A percentile compares a stretch with the other conserved stretches of the same genome.
These are phyloP conservation scores for Chiua virens DNA, from an alignment of 768 basidiomycete genomes.

Conservation along the genomic window DNA sequence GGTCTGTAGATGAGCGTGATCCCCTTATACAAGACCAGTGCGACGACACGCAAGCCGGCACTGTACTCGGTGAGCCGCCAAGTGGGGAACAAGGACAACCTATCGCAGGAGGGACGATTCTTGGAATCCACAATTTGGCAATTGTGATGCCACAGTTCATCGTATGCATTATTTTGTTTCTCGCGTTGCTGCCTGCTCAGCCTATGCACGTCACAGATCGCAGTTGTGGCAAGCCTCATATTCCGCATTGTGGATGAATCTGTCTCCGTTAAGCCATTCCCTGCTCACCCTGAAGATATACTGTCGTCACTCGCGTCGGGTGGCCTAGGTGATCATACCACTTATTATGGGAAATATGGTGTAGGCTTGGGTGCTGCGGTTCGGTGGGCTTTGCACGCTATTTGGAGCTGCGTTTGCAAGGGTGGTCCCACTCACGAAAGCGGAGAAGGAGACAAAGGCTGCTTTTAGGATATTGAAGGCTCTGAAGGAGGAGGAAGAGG, in stretches of 20 bases:
- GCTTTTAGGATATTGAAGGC: slow-evolving; percentile 78
- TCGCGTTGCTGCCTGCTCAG: neutral
- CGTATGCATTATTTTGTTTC: slow-evolving; percentile 46
- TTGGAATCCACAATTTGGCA: slow-evolving; percentile 94
- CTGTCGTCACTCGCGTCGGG: neutral
- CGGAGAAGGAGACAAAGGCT: slow-evolving; percentile 87
- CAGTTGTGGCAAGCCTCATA: slow-evolving; percentile 81
- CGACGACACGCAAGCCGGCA: slow-evolving; percentile 38
- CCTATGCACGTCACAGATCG: slow-evolving; percentile 54
- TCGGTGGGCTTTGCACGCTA: slow-evolving; percentile 85
- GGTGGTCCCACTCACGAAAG: slow-evolving; percentile 84
- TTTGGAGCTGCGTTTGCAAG: slow-evolving; percentile 77
- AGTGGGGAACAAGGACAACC: slow-evolving; percentile 37
- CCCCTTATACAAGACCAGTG: slow-evolving; percentile 61
- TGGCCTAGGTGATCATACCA: slow-evolving; percentile 44
- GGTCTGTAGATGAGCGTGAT: slow-evolving; percentile 36
- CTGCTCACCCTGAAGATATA: slow-evolving; percentile 36
- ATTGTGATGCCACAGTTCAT: slow-evolving; percentile 95
- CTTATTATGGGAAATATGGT: slow-evolving; percentile 81
- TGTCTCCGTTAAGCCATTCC: slow-evolving; percentile 3
- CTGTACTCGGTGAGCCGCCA: slow-evolving; percentile 30
- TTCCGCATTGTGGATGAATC: slow-evolving; percentile 76
- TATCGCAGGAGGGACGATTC: slow-evolving; percentile 84
- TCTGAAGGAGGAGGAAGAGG: slow-evolving; percentile 59
- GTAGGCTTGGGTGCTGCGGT: slow-evolving; percentile 93